These are phyloP conservation scores for Nannochloris sp. DNA, from an alignment of 139 green algal genomes.

Conservation along the genomic window DNA sequence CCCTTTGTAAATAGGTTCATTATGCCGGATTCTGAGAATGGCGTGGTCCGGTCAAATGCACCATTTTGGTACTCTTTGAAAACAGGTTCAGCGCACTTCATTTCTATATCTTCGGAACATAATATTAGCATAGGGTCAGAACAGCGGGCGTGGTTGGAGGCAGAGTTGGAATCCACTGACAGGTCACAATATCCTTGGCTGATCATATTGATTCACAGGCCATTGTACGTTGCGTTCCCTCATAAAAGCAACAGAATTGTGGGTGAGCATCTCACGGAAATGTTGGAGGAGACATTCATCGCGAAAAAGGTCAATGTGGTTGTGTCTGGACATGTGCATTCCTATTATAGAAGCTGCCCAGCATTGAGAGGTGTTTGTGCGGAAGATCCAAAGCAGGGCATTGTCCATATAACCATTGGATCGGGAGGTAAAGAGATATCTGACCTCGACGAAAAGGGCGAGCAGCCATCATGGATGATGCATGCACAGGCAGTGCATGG, in stretches of 20 bases:
- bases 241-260: constrained; percentile 21
- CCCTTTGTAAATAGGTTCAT: constrained; percentile 38
- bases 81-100: constrained; percentile 68
- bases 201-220: constrained; percentile 55
- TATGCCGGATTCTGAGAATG: constrained; percentile 29
- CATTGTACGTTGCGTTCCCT: constrained; percentile 44
- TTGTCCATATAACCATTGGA: background rate
- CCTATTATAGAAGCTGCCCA: constrained; percentile 58
- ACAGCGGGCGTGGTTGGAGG: constrained; percentile 34
- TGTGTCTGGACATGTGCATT: constrained; percentile 58
- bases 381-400: background rate
- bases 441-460: background rate
- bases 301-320: constrained; percentile 45
- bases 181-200: constrained; percentile 59
- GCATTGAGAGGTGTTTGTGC: background rate
- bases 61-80: constrained; percentile 62
- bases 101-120: constrained; percentile 67
- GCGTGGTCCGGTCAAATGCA: background rate
- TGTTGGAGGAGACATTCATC: constrained; percentile 19
- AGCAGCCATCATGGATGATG: background rate
- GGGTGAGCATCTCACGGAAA: constrained; percentile 7
- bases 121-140: constrained; percentile 37
- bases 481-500: background rate
- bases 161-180: constrained; percentile 40
- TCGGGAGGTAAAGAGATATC: background rate